Percentiles rank a stretch among this genome's conserved stretches.
phyloP scores from a whole-genome alignment of 331 rosid species.

The Malus hybrid region DNA sequence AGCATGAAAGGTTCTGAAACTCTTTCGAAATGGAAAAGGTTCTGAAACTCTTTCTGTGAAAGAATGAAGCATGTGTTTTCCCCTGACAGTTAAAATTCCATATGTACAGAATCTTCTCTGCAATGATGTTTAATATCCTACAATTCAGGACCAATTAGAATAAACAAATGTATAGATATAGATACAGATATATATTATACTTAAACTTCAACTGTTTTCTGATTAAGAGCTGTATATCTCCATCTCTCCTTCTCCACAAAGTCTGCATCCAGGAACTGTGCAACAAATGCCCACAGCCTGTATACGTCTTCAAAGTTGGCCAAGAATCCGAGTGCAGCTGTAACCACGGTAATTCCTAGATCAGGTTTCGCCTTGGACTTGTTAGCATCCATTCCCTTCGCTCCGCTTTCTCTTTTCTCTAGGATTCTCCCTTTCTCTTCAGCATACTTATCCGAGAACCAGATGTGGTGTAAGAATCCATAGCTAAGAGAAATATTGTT shows the following conservation, averaged over 20 bases:
- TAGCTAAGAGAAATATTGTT: constrained; percentile 73
- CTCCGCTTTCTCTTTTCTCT: constrained; percentile 37
- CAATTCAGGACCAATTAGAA: constrained; percentile 25
- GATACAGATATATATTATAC: background rate
- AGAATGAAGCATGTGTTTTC: constrained; percentile 18
- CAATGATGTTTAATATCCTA: constrained; percentile 12
- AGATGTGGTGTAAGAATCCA: constrained; percentile 62
- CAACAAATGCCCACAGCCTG: constrained; percentile 83
- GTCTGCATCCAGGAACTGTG: constrained; percentile 85
- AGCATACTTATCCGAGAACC: constrained; percentile 68
- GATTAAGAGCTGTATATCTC: constrained; percentile 88
- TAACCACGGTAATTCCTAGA: constrained; percentile 65
- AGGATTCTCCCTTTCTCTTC: constrained; percentile 53
- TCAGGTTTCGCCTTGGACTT: constrained; percentile 33
- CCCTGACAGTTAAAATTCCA: constrained; percentile 14
- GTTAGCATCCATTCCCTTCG: constrained; percentile 11
- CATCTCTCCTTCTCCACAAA: constrained; percentile 92
- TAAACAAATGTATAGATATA: constrained; percentile 9
- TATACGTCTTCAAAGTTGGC: constrained; percentile 71
- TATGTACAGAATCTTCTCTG: constrained; percentile 21
- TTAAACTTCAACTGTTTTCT: constrained; percentile 64
- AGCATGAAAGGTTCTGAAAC: background rate
- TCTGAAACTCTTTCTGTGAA: constrained; percentile 13
- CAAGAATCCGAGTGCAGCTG: constrained; percentile 79
- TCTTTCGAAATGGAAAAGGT: background rate